Percentiles rank a stretch among this genome's conserved stretches.
These are phyloP conservation scores for Fusarium bactridioides DNA, from an alignment of 2,329 filamentous ascomycete species.

Conservation along the genomic window DNA sequence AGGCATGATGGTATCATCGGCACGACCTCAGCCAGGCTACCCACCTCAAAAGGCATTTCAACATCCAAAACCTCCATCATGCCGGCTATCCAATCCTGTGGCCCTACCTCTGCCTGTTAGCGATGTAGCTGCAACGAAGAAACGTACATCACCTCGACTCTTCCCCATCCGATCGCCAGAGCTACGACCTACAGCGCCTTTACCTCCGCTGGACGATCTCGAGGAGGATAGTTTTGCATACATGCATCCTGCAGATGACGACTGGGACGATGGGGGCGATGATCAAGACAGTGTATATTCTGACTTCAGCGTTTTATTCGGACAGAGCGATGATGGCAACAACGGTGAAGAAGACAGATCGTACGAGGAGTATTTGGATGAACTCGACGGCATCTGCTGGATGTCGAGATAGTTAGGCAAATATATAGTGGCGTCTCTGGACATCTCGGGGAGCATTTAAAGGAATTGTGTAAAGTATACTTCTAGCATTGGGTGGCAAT, in stretches of 20 bases:
- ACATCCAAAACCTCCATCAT: slow-evolving; percentile 32
- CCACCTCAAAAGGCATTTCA: slow-evolving; percentile 13
- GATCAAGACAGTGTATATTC: slow-evolving; percentile 62
- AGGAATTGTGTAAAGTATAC: slow-evolving; percentile 24
- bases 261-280: slow-evolving; percentile 51
- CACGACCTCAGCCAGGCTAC: slow-evolving; percentile 2
- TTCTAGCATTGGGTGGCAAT: slow-evolving; percentile 8
- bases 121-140: slow-evolving; percentile 39
- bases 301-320: slow-evolving; percentile 62
- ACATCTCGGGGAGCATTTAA: slow-evolving; percentile 1
- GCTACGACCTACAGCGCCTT: slow-evolving; percentile 32
- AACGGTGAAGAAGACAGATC: slow-evolving; percentile 51
- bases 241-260: slow-evolving; percentile 56
- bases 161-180: slow-evolving; percentile 49
- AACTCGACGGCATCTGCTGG: slow-evolving; percentile 64
- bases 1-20: not conserved
- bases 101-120: slow-evolving; percentile 42
- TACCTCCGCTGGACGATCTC: slow-evolving; percentile 43
- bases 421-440: not conserved
- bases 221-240: slow-evolving; percentile 60
- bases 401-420: slow-evolving; percentile 40
- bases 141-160: slow-evolving; percentile 43
- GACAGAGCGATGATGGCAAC: slow-evolving; percentile 39
- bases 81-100: slow-evolving; percentile 41
- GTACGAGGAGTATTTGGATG: slow-evolving; percentile 64